Evolutionary conservation across 305 asterid genomes (phyloP).

Genomic region (Fraxinus sp.): DNA sequence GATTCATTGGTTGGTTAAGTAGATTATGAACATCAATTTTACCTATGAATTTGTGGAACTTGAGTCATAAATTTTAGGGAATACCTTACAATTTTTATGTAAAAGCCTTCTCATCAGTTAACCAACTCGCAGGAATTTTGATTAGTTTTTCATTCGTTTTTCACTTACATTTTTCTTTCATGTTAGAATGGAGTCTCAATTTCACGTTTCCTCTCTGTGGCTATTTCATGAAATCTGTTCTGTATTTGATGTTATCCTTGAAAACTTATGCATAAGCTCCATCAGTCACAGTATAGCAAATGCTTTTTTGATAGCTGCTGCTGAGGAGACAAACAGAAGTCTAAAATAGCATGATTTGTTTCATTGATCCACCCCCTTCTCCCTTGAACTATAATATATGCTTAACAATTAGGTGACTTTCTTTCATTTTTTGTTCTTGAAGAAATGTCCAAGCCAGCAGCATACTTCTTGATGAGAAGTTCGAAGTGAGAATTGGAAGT

Average conservation of each 20-base stretch:
- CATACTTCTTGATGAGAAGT: slow-evolving; percentile 89
- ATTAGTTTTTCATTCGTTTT: neutral
- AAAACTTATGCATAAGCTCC: neutral
- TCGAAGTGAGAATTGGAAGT: slow-evolving; percentile 85
- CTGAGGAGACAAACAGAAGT: neutral
- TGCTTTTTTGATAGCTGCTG: neutral
- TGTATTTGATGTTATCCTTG: neutral
- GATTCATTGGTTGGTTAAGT: neutral
- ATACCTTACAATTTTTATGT: neutral
- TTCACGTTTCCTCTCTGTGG: neutral
- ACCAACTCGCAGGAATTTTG: neutral
- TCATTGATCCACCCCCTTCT: neutral
- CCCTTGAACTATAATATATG: neutral
- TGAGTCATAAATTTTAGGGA: neutral
- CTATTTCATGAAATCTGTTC: neutral
- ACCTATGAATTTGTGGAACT: neutral
- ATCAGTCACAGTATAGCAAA: neutral
- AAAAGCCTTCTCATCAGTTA: neutral
- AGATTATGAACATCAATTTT: neutral
- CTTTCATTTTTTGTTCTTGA: slow-evolving; percentile 16
- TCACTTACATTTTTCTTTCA: neutral
- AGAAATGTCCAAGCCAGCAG: slow-evolving; percentile 97
- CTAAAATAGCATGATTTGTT: neutral
- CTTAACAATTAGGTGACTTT: neutral
- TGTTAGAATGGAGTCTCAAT: neutral